A percentile compares a stretch with the other conserved stretches of the same genome.
These are phyloP conservation scores for Stromatinia cepivora DNA, from an alignment of 2,329 filamentous ascomycete genomes.

Conservation along the genomic window DNA sequence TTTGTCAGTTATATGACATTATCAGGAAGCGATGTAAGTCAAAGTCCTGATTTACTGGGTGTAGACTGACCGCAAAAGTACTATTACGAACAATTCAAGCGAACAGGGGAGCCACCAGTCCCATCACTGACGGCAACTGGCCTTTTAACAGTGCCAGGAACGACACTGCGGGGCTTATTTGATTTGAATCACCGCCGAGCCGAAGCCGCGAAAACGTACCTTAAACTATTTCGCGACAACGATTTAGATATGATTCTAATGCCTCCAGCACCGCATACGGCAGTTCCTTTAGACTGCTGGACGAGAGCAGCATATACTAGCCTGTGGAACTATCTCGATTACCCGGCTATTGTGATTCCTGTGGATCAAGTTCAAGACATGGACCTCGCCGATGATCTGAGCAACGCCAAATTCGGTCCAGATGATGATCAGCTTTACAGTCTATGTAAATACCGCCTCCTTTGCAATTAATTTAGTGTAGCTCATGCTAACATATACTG, in stretches of 20 bases:
- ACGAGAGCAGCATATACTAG: conserved; percentile 47
- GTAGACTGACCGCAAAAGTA: not conserved
- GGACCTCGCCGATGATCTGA: conserved; percentile 36
- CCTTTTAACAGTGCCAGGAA: conserved; percentile 30
- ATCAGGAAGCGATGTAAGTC: conserved; percentile 36
- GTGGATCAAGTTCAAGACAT: conserved; percentile 34
- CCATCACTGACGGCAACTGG: conserved; percentile 47
- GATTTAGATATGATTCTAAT: conserved; percentile 54
- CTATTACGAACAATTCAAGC: not conserved
- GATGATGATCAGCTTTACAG: conserved; percentile 33
- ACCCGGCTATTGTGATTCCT: not conserved
- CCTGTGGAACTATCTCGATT: conserved; percentile 52
- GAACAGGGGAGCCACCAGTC: not conserved
- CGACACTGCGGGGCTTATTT: conserved; percentile 34
- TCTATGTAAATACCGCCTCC: conserved; percentile 33
- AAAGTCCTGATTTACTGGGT: too few species aligned
- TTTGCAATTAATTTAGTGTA: conserved; percentile 2
- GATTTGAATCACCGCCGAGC: conserved; percentile 36
- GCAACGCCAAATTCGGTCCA: conserved; percentile 36
- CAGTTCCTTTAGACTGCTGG: conserved; percentile 45
- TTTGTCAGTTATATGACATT: conserved; percentile 39
- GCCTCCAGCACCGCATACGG: conserved; percentile 52
- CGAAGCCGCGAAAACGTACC: conserved; percentile 32
- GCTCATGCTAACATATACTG: conserved; percentile 25
- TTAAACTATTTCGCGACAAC: conserved; percentile 24